Base-by-base conservation (phyloP, 2,329 filamentous ascomycete species). In the Aspergillus fischeri region DNA sequence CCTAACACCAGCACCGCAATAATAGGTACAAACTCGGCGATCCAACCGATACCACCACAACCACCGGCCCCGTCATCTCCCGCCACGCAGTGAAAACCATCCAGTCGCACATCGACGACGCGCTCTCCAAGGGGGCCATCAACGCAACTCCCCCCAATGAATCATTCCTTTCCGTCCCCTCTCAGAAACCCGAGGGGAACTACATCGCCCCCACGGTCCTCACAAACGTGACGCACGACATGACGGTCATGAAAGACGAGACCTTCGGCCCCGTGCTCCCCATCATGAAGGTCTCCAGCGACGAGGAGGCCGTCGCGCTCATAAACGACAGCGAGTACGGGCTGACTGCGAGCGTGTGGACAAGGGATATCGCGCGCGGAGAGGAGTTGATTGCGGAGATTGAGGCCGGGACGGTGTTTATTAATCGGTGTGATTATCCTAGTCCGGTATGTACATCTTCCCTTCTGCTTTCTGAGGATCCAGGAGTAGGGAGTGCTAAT, bases 311-410 rank as follows among this genome's bases (percentile, higher is more conserved):
- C 0, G 77, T 96, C 58, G 75, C 80, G 61, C 76, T 92, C 53
- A 96, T 96, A 90, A 96, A 96, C 67, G 91, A 96, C 71, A 94
- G 89, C 74, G 87, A 94, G 61, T 96, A 94, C 70, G 92, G 92
- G 4, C 80, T 96, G 60, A 96, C 92, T 5, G 92, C 91, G 20
- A 95, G 91, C 68, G 92, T 96, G 66, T 96, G 92, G 92, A 96
- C 91, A 55, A 94, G 92, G 75, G 91, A 96, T 70, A 85, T 86
- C 2, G 80, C 78, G 51, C 87, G 81, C 68, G 92, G 88, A 28
- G 85, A 91, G 65, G 83, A 88, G 70, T 80, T 96, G 52, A 85
- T 88, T 41, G 87, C 93, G 56, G 81, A 87, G 49, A 85, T 96
- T 52, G 92, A 96, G 69, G 91, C 92, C 44, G 92, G 92, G 41